Evolutionary conservation across 1,284 basidiomycete species (phyloP).

Genomic region (Papiliotrema laurentii): DNA sequence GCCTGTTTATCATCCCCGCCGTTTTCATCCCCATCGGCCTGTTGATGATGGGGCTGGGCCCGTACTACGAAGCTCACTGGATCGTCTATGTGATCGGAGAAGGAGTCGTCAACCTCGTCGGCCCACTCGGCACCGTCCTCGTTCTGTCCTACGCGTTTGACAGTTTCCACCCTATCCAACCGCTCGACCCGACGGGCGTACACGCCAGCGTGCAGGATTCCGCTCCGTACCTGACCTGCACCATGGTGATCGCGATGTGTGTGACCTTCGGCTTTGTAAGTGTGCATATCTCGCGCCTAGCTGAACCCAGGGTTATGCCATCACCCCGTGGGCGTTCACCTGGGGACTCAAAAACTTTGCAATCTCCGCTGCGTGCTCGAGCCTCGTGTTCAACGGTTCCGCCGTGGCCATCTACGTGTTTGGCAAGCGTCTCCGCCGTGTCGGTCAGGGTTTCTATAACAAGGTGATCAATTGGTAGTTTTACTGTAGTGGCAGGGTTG

Average conservation of each 20-base stretch:
- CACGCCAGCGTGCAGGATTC: conserved; percentile 12
- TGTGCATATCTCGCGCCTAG: background rate
- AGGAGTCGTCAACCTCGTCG: conserved; percentile 13
- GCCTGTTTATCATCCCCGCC: conserved; percentile 15
- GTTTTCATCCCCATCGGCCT: conserved; percentile 14
- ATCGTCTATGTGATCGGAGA: conserved; percentile 21
- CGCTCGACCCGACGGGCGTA: conserved; percentile 7
- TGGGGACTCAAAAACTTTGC: conserved; percentile 15
- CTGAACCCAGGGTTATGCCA: conserved; percentile 13
- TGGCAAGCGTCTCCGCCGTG: conserved; percentile 13
- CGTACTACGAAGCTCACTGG: conserved; percentile 23
- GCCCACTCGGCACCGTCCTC: conserved; percentile 17
- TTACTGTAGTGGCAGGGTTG: too few species aligned
- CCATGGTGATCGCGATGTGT: conserved; percentile 7
- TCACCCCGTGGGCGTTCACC: conserved; percentile 22
- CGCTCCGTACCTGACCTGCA: conserved; percentile 16
- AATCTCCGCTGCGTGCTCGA: conserved; percentile 12
- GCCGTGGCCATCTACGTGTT: conserved; percentile 12
- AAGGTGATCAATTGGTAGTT: conserved; percentile 15
- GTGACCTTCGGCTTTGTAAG: conserved; percentile 18
- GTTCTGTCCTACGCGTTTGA: conserved; percentile 21
- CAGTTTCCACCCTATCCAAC: conserved; percentile 17
- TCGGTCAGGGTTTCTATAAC: conserved; percentile 8
- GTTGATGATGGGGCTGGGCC: conserved; percentile 25
- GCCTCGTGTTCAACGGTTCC: conserved; percentile 15